A percentile compares a stretch with the other conserved stretches of the same genome.
These are phyloP conservation scores for Taphrina pruni DNA, from an alignment of 1,139 yeast genomes.

Conservation along the genomic window DNA sequence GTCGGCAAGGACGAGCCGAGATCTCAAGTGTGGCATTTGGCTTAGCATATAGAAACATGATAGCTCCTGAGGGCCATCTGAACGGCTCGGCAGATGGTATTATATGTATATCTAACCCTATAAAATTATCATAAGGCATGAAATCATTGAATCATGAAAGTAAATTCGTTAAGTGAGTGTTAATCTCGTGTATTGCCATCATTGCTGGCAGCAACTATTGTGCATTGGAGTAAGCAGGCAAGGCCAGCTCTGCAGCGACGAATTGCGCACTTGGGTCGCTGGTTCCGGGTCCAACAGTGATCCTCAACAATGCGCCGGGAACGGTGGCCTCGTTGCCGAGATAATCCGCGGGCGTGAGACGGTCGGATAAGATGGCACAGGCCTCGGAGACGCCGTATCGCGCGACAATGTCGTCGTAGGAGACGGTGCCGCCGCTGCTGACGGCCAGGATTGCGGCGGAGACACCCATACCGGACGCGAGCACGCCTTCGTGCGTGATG, in stretches of 20 bases:
- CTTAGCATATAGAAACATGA: neutral
- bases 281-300: conserved; percentile 15
- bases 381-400: conserved; percentile 13
- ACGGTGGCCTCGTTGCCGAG: conserved; percentile 33
- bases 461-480: conserved; percentile 34
- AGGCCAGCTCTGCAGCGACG: conserved; percentile 11
- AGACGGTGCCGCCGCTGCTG: conserved; percentile 5
- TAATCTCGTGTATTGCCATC: neutral
- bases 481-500: conserved; percentile 38
- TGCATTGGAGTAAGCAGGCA: conserved; percentile 10
- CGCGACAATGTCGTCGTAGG: conserved; percentile 5
- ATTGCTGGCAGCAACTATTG: no score
- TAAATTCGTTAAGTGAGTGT: neutral
- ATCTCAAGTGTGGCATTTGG: conserved; percentile 16
- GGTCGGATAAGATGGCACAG: conserved; percentile 10
- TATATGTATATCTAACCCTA: neutral
- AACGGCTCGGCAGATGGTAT: neutral
- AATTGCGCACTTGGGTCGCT: conserved; percentile 14
- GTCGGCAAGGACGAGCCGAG: neutral
- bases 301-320: conserved; percentile 21
- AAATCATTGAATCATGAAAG: neutral
- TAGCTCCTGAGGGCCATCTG: no score
- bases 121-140: neutral
- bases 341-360: conserved; percentile 19
- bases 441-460: conserved; percentile 28